phyloP scores from a whole-genome alignment of 805 yeast species.

The Pichia deserticola region DNA sequence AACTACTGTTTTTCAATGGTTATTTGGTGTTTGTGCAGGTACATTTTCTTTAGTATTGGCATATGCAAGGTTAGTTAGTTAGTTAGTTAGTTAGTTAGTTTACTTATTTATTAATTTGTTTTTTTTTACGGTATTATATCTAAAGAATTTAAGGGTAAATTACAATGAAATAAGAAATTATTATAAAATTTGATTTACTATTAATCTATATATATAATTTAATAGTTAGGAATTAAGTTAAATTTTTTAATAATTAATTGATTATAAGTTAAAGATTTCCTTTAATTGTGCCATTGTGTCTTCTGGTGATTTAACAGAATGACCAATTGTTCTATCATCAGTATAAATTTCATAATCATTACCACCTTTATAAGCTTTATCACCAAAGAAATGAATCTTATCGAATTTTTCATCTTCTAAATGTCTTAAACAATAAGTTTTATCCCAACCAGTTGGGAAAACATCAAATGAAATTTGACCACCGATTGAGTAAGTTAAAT shows the following conservation, averaged over 20 bases:
- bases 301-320: slow-evolving; percentile 80
- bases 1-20: slow-evolving; percentile 97
- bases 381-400: slow-evolving; percentile 96
- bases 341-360: slow-evolving; percentile 95
- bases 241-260: too few relatives aligned
- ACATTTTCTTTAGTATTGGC: slow-evolving; percentile 91
- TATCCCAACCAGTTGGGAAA: slow-evolving; percentile 99
- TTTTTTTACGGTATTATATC: not conserved
- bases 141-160: not conserved
- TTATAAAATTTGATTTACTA: too few relatives aligned
- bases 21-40: slow-evolving; percentile 97
- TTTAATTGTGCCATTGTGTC: slow-evolving; percentile 84
- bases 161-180: too few relatives aligned
- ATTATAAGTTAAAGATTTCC: slow-evolving; percentile 61
- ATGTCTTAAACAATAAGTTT: slow-evolving; percentile 95
- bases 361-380: slow-evolving; percentile 95
- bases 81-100: not conserved
- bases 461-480: slow-evolving; percentile 99
- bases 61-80: slow-evolving; percentile 61
- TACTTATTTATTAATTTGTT: not conserved
- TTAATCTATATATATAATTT: not conserved
- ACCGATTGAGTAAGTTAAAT: slow-evolving; percentile 94
- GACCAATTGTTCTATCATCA: slow-evolving; percentile 93
- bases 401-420: slow-evolving; percentile 78
- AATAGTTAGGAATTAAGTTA: too few relatives aligned